Conservation (phyloP, 2,329 filamentous ascomycete genomes). For the Sclerotinia borealis region DNA sequence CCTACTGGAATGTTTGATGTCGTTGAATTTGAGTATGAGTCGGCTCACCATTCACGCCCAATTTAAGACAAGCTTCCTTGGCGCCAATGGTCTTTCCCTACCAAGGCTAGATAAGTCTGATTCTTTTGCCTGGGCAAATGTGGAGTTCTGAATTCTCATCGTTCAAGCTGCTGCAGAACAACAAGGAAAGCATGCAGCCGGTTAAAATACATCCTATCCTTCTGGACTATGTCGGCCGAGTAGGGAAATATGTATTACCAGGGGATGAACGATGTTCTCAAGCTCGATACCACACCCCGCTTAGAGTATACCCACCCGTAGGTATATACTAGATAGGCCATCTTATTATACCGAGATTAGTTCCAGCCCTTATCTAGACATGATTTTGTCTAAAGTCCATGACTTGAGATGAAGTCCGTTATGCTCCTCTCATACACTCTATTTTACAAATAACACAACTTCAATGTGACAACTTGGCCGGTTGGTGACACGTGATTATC, state of each 20-base stretch:
- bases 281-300: neutral
- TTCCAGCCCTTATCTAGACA: too few species aligned
- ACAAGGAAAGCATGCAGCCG: neutral
- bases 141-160: neutral
- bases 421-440: too few species aligned
- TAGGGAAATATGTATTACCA: neutral
- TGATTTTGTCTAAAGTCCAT: too few species aligned
- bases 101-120: neutral
- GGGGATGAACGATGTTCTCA: neutral
- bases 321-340: neutral
- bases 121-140: neutral
- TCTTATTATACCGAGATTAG: neutral
- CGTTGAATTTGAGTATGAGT: conserved; percentile 9
- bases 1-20: neutral
- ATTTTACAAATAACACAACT: neutral
- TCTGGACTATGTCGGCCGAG: neutral
- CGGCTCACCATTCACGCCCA: neutral
- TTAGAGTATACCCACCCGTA: too few species aligned
- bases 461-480: too few species aligned
- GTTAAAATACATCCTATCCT: neutral
- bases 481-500: neutral
- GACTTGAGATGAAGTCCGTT: too few species aligned
- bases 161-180: neutral
- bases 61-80: conserved; percentile 6
- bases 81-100: neutral